Evolutionary conservation across 305 asterid species (phyloP).

Genomic region (Ajuga reptans): DNA sequence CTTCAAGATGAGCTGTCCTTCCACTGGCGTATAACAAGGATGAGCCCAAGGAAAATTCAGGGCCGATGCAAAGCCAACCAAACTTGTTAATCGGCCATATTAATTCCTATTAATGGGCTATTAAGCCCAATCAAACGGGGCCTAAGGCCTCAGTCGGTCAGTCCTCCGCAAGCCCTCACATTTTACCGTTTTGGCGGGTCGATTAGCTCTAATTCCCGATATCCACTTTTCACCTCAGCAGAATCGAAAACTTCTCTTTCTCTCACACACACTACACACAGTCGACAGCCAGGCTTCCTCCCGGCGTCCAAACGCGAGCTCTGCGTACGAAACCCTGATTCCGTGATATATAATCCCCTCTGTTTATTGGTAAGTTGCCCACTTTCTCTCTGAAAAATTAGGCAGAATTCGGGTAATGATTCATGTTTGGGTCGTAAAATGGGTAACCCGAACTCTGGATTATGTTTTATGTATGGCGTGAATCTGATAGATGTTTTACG

Average conservation of each 20-base stretch:
- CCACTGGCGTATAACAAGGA: no score
- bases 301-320: constrained; percentile 5
- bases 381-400: neutral
- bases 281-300: neutral
- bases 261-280: constrained; percentile 18
- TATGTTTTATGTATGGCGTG: constrained; percentile 2
- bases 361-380: constrained; percentile 21
- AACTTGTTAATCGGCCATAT: no score
- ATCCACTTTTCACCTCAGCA: constrained; percentile 16
- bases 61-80: no score
- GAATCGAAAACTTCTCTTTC: neutral
- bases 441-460: constrained; percentile 24
- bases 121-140: no score
- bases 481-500: constrained; percentile 6
- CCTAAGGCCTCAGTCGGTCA: no score
- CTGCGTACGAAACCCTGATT: constrained; percentile 22
- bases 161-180: constrained; percentile 22
- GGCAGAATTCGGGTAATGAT: constrained; percentile 13
- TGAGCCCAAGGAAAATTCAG: no score
- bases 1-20: no score
- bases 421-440: constrained; percentile 18
- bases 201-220: constrained; percentile 13
- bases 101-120: no score
- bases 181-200: constrained; percentile 23
- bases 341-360: neutral